Evolutionary conservation across 495 filamentous ascomycete genomes (phyloP).

Genomic region (Penicillium tannophilum): DNA sequence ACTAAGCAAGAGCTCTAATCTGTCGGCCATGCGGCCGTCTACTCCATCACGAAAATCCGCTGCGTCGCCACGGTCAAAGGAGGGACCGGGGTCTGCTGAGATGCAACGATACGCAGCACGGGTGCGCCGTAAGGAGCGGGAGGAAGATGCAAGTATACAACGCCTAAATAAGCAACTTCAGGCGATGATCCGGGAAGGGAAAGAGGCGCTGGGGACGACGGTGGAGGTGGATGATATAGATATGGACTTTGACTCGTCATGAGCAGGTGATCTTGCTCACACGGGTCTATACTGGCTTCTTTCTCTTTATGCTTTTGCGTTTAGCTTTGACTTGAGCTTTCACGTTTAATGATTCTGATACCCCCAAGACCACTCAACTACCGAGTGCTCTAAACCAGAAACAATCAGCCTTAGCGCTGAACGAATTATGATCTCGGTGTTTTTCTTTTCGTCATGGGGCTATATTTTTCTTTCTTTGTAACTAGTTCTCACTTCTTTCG

Average conservation of each 20-base stretch:
- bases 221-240: constrained; percentile 67
- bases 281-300: not conserved
- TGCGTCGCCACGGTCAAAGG: constrained; percentile 38
- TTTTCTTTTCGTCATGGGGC: not conserved
- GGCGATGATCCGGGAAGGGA: constrained; percentile 85
- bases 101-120: constrained; percentile 67
- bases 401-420: constrained; percentile 5
- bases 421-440: constrained; percentile 27
- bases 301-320: not conserved
- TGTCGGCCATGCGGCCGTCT: constrained; percentile 34
- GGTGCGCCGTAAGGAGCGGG: constrained; percentile 69
- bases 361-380: constrained; percentile 17
- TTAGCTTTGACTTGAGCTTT: not conserved
- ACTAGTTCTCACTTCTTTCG: not conserved
- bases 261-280: constrained; percentile 8
- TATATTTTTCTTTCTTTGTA: not conserved
- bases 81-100: constrained; percentile 58
- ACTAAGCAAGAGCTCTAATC: constrained; percentile 28
- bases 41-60: constrained; percentile 40
- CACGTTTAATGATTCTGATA: constrained; percentile 21
- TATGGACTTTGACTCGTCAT: constrained; percentile 41
- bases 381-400: constrained; percentile 2
- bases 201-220: constrained; percentile 80
- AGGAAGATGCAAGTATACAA: constrained; percentile 75
- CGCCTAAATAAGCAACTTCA: constrained; percentile 76